Evolutionary conservation across 352 stramenopile species (phyloP), one percentile per base, ranked within the genome.

Genomic region (Phytophthora pluvialis): DNA sequence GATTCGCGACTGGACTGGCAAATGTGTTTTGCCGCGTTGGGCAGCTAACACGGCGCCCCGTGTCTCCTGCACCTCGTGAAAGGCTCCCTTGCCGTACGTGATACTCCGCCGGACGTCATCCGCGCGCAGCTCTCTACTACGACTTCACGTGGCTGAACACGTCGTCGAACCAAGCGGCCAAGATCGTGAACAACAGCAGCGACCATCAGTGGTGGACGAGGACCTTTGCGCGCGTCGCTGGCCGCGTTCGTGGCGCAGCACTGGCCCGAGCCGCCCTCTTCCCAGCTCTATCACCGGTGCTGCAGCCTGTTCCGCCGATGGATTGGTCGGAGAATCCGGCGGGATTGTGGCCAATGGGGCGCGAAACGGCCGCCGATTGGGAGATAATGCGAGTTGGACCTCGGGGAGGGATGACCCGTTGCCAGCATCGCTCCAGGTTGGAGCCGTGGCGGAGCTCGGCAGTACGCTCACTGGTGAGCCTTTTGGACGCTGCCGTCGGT

Each of bases 11-110:
- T 98, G 35, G 93, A 98, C 52, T 98, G 93, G 91, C 88, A 96
- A 66, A 95, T 98, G 90, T 97, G 91, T 88, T 98, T 98, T 70
- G 94, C 90, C 7, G 90, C 93, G 0, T 61, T 98, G 3, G 80
- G 80, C 0, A 76, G 74, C 32, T 95, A 96, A 60, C 77, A 96
- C 26, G 60, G 89, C 21, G 81, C 91, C 16, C 84, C 89, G 31
- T 98, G 92, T 93, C 64, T 97, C 6, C 72, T 98, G 21, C 80
- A 94, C 35, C 77, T 98, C 25, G 71, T 95, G 0, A 38, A 76
- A 28, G 86, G 80, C 9, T 93, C 81, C 21, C 10, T 32, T 1
- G 52, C 78, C 53, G 90, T 94, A n/a, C 52, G 56, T 29, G 43
- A 68, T 5, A 12, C 33, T 2, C 78, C 75, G 5, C 82, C 85